Evolutionary conservation across 2,329 filamentous ascomycete genomes (phyloP).

Genomic region (Didymella segeticola): DNA sequence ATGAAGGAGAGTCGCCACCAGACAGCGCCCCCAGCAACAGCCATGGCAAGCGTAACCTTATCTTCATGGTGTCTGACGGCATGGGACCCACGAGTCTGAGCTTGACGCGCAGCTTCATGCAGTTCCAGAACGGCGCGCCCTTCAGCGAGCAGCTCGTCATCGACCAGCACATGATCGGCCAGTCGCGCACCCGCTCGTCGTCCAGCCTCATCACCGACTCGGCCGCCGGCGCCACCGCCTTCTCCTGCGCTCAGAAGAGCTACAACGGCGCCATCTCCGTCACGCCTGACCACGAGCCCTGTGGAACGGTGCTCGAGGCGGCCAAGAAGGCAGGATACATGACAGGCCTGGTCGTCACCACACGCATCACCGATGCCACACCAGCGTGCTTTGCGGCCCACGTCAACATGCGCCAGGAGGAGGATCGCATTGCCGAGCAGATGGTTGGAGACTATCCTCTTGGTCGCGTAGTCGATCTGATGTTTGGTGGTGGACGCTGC

Average conservation of each 20-base stretch:
- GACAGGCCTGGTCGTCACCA: conserved; percentile 94
- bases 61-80: conserved; percentile 99
- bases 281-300: conserved; percentile 82
- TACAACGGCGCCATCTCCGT: conserved; percentile 97
- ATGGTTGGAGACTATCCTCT: conserved; percentile 88
- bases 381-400: conserved; percentile 94
- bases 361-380: conserved; percentile 92
- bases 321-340: conserved; percentile 90
- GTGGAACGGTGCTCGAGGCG: conserved; percentile 91
- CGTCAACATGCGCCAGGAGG: conserved; percentile 77
- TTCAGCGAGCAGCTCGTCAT: conserved; percentile 77
- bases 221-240: conserved; percentile 95
- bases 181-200: conserved; percentile 83
- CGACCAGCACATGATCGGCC: conserved; percentile 89
- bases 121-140: conserved; percentile 76
- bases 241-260: conserved; percentile 89
- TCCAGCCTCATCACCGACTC: conserved; percentile 91
- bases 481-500: conserved; percentile 91
- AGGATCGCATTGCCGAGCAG: conserved; percentile 91
- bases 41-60: conserved; percentile 81
- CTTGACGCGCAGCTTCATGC: conserved; percentile 84
- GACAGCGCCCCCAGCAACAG: conserved; percentile 40
- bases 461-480: conserved; percentile 86
- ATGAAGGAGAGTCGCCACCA: conserved; percentile 37
- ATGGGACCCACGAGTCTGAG: conserved; percentile 95